Base-by-base conservation (phyloP, 345 rosid genomes). In the Erucastrum elatum region DNA sequence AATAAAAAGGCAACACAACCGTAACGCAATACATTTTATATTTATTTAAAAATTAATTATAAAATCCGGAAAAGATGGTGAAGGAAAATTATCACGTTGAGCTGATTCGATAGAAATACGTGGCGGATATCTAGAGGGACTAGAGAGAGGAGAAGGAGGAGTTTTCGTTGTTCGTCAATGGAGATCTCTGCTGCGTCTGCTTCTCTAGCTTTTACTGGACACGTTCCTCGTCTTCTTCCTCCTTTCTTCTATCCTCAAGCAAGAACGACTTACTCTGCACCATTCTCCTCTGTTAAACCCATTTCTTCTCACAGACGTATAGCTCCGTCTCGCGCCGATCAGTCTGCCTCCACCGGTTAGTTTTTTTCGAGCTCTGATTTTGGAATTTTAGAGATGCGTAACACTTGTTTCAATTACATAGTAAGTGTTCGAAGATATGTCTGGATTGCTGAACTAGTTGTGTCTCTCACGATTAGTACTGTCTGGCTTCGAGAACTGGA, bases 281-380 rank as follows among this genome's bases (percentile, higher is more conserved):
- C 68, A 2, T 35, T 66, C 55, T 69, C 75, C 25, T 61, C 75
- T 25, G 17, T 17, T 30, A 56, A 64, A 16, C 63, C 53, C 68
- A 29, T 11, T 68, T 70, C 61, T 56, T 75, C 71, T 75, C 76
- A 78, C 29, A 74, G 33, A 34, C 69, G 71, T 72, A 35, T 41
- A 60, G 31, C 75, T 66, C 59, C 80, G 39, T 64, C 75, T 71
- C 79, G 77, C 68, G 67, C 84, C 1, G 83, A 75, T 61, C 84
- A 81, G 46, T 62, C 82, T 46, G 61, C 77, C 13, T 55, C 74
- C 69, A 71, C 80, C 73, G 72, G 89, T 81, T 70, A 77, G 81
- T 83, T 35, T 58, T 16, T 29, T 13, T 29, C 44, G 4, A 29
- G 8, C 75, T 58, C 39, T 21, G 25, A n/a, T 25, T 25, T 15